Base-by-base conservation (phyloP, 495 filamentous ascomycete genomes). In the Pseudotulostoma volvatum region DNA sequence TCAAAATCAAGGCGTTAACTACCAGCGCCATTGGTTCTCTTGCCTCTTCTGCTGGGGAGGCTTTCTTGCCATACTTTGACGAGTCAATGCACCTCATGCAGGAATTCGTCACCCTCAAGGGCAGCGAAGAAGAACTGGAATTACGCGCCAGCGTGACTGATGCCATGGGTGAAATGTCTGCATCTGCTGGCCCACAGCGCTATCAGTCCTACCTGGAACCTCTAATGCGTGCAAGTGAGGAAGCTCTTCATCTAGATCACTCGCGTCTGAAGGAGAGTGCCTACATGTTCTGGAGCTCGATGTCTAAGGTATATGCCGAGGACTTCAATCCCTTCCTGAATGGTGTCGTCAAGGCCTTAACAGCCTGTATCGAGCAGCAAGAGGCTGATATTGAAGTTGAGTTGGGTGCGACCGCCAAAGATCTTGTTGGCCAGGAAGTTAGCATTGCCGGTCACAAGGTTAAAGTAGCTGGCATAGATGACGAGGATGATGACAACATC, bases 201-300 rank as follows among this genome's bases (percentile, higher is more conserved):
- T 96, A 96, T 66, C 74, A 88, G 61, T 82, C 77, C 4, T 97
- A 85, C 51, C 88, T 96, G 21, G 66, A 77, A 49, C 83, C 80
- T 19, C 64, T 97, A 34, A 90, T 97, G 79, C 64, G 77, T 41
- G 79, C 88, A 14, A 88, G 83, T 41, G 84, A 95, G 59, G 88
- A 95, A 56, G 90, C 79, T 25, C 67, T 96, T 2, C 74, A 90
- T 51, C 76, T 97, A 1, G 87, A 79, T 39, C 85, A 94, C 61
- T 79, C 85, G 7, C 72, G 87, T 37, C 71, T 97, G 35, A 76
- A 82, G 53, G 92, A 97, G 61, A 95, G 85, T 38, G 92, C 84
- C 53, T 97, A 92, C 61, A 85, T 96, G 45, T 73, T 97, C 44
- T 97, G 90, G 86, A 84, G 83, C 48, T 81, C 77, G 17, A 77